A percentile compares a stretch with the other conserved stretches of the same genome.
Evolutionary conservation across 2,329 filamentous ascomycete species (phyloP).

Genomic region (Lasiodiplodia gonubiensis): DNA sequence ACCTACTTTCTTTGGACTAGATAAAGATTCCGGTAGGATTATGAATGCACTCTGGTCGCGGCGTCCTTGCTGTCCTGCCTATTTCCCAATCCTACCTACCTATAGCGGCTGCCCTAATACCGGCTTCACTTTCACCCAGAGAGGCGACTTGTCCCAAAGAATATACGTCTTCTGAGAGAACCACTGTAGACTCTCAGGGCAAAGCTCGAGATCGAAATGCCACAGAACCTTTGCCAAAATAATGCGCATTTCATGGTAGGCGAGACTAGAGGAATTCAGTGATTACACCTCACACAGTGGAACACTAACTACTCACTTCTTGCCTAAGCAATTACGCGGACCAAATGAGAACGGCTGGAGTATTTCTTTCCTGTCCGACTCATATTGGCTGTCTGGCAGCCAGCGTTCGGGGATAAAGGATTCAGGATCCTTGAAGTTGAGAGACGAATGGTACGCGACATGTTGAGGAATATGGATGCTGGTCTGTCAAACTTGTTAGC

Average conservation of each 20-base stretch:
- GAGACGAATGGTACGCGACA: conserved; percentile 24
- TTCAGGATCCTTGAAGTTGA: conserved; percentile 44
- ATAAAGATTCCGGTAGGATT: no score
- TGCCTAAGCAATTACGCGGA: conserved; percentile 46
- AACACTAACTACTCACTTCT: no score
- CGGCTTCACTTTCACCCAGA: no score
- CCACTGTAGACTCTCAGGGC: conserved; percentile 41
- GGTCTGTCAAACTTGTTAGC: conserved; percentile 25
- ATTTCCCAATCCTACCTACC: no score
- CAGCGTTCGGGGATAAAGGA: conserved; percentile 51
- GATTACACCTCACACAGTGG: no score
- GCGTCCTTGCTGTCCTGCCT: no score
- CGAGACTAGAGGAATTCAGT: conserved; percentile 35
- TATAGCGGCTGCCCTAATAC: no score
- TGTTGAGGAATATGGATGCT: conserved; percentile 23
- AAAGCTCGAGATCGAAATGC: conserved; percentile 47
- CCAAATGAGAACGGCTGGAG: conserved; percentile 54
- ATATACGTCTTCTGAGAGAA: no score
- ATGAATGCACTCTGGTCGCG: no score
- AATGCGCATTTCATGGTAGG: conserved; percentile 50
- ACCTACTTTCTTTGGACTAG: no score
- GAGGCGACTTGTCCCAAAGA: no score
- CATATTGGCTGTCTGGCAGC: conserved; percentile 38
- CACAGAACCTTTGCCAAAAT: conserved; percentile 46
- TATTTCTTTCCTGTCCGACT: conserved; percentile 40